phyloP scores from a whole-genome alignment of 2,329 filamentous ascomycete genomes.

The Fusarium hostae region DNA sequence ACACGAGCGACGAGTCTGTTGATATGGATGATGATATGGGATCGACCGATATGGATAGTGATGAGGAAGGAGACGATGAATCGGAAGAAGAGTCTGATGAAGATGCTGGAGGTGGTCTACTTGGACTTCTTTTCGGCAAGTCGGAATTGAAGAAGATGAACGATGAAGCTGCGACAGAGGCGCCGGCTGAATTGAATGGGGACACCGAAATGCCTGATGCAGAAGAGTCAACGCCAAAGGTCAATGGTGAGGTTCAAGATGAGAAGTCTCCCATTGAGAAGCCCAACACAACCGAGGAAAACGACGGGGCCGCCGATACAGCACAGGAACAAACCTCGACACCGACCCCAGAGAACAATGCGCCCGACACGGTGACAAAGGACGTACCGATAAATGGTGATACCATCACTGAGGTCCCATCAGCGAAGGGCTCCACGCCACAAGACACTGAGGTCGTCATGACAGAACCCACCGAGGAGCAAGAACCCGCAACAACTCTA shows the following conservation, averaged over 20 bases:
- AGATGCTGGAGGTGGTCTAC: slow-evolving; percentile 57
- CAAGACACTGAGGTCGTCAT: slow-evolving; percentile 49
- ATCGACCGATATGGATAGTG: slow-evolving; percentile 62
- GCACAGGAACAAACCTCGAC: neutral
- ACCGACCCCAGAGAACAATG: neutral
- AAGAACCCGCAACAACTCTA: slow-evolving; percentile 39
- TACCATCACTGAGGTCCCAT: neutral
- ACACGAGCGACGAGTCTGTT: slow-evolving; percentile 72
- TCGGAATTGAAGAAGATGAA: slow-evolving; percentile 66
- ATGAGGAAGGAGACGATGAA: slow-evolving; percentile 59
- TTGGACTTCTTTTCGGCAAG: slow-evolving; percentile 69
- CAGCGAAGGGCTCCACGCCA: neutral
- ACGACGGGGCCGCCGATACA: neutral
- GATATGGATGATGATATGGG: slow-evolving; percentile 76
- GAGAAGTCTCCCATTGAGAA: slow-evolving; percentile 50
- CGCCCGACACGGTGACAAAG: neutral
- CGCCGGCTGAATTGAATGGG: slow-evolving; percentile 31
- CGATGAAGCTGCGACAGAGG: slow-evolving; percentile 48
- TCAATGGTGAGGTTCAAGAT: slow-evolving; percentile 47
- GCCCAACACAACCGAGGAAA: slow-evolving; percentile 39
- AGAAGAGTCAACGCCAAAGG: neutral
- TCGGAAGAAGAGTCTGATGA: slow-evolving; percentile 57
- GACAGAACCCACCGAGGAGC: slow-evolving; percentile 39
- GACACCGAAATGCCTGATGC: slow-evolving; percentile 42
- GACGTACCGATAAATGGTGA: neutral